Conservation (phyloP, 208 protist genomes). For the Phytomonas serpens region DNA sequence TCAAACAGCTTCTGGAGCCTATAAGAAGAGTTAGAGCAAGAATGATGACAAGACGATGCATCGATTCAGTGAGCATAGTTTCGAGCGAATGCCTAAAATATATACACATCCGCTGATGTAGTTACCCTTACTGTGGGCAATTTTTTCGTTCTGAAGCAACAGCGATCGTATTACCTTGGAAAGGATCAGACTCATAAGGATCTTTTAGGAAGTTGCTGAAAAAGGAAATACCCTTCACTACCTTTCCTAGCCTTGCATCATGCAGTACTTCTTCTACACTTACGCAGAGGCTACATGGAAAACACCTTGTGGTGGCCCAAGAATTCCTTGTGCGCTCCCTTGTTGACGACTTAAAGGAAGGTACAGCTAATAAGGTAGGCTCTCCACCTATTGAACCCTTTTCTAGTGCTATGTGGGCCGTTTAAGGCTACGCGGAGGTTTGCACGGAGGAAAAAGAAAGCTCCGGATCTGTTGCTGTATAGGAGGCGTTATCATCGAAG, state of each 20-base stretch:
- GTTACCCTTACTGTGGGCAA: slow-evolving; percentile 33
- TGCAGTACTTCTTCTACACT: not conserved
- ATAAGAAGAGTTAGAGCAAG: slow-evolving; percentile 6
- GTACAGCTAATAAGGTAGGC: not conserved
- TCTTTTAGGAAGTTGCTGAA: slow-evolving; percentile 9
- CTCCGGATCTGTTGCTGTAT: not conserved
- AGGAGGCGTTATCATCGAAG: not conserved
- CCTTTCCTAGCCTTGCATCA: not conserved
- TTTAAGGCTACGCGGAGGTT: not conserved
- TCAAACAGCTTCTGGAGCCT: slow-evolving; percentile 13
- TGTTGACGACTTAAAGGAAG: not conserved
- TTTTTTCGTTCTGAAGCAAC: slow-evolving; percentile 40
- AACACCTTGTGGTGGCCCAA: not conserved
- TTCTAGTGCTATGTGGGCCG: not conserved
- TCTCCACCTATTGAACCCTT: not conserved
- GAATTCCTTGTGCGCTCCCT: not conserved
- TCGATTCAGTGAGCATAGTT: slow-evolving; percentile 34
- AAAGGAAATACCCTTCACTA: not conserved
- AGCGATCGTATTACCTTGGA: slow-evolving; percentile 40
- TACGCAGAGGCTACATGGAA: not conserved
- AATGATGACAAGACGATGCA: slow-evolving; percentile 5
- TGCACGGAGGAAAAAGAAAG: not conserved
- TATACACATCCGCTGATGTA: slow-evolving; percentile 42
- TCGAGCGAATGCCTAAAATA: slow-evolving; percentile 34
- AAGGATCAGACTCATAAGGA: slow-evolving; percentile 24